Percentiles rank a stretch among this genome's conserved stretches.
Evolutionary conservation across 2,329 filamentous ascomycete species (phyloP).

Genomic region (Phialocephala sp.): DNA sequence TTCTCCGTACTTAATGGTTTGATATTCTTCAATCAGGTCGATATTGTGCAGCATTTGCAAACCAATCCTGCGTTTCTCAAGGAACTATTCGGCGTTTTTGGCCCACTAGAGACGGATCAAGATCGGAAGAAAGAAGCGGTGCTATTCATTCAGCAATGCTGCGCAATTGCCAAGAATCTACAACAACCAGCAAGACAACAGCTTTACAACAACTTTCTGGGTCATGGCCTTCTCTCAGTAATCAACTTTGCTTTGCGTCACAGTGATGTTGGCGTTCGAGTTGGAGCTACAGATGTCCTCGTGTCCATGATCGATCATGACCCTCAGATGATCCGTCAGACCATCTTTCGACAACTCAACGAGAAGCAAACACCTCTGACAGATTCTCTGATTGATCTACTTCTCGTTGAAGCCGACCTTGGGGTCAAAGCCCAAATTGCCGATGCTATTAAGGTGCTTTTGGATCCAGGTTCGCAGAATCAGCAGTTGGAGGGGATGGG

Average conservation of each 20-base stretch:
- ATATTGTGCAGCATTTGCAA: conserved; percentile 96
- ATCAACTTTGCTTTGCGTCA: conserved; percentile 92
- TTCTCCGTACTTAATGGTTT: conserved; percentile 97
- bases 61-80: conserved; percentile 77
- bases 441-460: conserved; percentile 90
- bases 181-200: conserved; percentile 81
- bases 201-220: conserved; percentile 89
- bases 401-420: conserved; percentile 89
- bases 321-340: conserved; percentile 88
- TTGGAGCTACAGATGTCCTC: conserved; percentile 91
- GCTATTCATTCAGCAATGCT: conserved; percentile 95
- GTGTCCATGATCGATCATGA: conserved; percentile 97
- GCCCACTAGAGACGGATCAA: conserved; percentile 64
- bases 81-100: conserved; percentile 88
- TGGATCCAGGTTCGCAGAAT: conserved; percentile 73
- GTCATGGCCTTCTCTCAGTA: conserved; percentile 83
- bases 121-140: conserved; percentile 91
- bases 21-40: conserved; percentile 99
- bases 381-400: conserved; percentile 89
- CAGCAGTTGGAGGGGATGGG: conserved; percentile 64
- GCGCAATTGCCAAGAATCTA: conserved; percentile 90
- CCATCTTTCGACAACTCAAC: conserved; percentile 89
- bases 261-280: conserved; percentile 80
- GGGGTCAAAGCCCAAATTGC: conserved; percentile 96
- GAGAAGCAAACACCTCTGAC: conserved; percentile 87